Conservation (phyloP, 73 alveolate genomes). For the Paramecium pentaurelia region DNA sequence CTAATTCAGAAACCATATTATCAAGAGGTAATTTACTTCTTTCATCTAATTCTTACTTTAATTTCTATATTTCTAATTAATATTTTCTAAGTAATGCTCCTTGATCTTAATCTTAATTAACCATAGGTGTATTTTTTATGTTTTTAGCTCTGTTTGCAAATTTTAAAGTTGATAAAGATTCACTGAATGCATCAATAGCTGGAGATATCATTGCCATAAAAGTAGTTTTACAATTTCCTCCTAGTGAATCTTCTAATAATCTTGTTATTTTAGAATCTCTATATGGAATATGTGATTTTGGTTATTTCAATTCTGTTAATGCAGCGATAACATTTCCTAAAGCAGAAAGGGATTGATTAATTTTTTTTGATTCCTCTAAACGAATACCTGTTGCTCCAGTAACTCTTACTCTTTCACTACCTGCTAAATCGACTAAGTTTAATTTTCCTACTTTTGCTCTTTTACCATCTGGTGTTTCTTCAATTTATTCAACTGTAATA, state of each 20-base stretch:
- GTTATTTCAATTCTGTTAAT: constrained; percentile 68
- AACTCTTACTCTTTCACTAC: constrained; percentile 80
- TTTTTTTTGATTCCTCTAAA: constrained; percentile 82
- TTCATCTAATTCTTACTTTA: constrained; percentile 90
- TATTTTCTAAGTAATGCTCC: constrained; percentile 94
- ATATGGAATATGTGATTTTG: constrained; percentile 82
- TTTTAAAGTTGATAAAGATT: constrained; percentile 92
- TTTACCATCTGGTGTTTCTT: constrained; percentile 35
- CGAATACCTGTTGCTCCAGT: constrained; percentile 79
- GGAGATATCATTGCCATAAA: constrained; percentile 80
- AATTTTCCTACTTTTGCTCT: constrained; percentile 74
- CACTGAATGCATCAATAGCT: constrained; percentile 95
- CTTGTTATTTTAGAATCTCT: constrained; percentile 87
- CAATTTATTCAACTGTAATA: constrained; percentile 87
- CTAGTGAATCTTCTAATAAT: constrained; percentile 83
- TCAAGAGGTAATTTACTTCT: constrained; percentile 70
- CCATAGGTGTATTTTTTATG: constrained; percentile 94
- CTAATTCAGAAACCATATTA: constrained; percentile 73
- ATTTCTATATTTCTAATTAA: constrained; percentile 93
- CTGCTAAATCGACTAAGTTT: constrained; percentile 87
- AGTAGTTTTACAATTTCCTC: constrained; percentile 82
- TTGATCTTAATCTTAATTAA: constrained; percentile 94
- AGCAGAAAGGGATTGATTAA: constrained; percentile 80
- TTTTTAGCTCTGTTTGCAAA: constrained; percentile 99
- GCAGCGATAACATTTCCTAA: constrained; percentile 85